Percentiles rank a stretch among this genome's conserved stretches.
These are phyloP conservation scores for Saccharomyces hybrid DNA, from an alignment of 1,139 yeast genomes.

Conservation along the genomic window DNA sequence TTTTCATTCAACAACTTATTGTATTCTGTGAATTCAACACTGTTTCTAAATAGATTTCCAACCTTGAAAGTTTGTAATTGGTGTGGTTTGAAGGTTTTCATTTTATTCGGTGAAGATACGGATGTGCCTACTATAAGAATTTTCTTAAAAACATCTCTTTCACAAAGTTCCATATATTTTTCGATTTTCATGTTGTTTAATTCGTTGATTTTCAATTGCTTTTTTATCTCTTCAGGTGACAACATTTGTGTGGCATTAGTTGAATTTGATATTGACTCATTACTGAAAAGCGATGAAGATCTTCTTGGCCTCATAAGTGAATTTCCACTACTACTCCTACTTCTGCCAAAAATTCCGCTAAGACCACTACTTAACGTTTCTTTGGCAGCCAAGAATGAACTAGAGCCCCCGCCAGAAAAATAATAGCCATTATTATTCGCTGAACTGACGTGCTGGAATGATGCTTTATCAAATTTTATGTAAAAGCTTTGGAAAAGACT, in stretches of 20 bases:
- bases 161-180: conserved; percentile 28
- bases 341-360: conserved; percentile 30
- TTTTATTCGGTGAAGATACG: conserved; percentile 12
- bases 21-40: conserved; percentile 27
- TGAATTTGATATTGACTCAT: conserved; percentile 16
- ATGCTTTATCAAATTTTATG: conserved; percentile 24
- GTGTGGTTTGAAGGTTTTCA: conserved; percentile 6
- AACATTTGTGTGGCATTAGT: conserved; percentile 19
- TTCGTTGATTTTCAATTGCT: conserved; percentile 22
- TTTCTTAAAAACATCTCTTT: conserved; percentile 22
- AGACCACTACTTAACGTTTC: conserved; percentile 29
- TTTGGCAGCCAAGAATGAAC: conserved; percentile 19
- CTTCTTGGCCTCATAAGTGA: conserved; percentile 19
- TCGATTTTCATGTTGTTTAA: conserved; percentile 23
- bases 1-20: conserved; percentile 23
- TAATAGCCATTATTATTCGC: conserved; percentile 4
- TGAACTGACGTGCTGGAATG: conserved; percentile 19
- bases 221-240: conserved; percentile 27
- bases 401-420: conserved; percentile 4
- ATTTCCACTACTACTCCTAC: conserved; percentile 24
- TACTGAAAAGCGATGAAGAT: conserved; percentile 26
- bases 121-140: conserved; percentile 29
- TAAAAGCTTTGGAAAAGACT: conserved; percentile 49
- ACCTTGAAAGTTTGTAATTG: conserved; percentile 13
- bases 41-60: conserved; percentile 24